Conservation (phyloP, 164 flowering plant species). For the Chimonanthus salicifolius region DNA sequence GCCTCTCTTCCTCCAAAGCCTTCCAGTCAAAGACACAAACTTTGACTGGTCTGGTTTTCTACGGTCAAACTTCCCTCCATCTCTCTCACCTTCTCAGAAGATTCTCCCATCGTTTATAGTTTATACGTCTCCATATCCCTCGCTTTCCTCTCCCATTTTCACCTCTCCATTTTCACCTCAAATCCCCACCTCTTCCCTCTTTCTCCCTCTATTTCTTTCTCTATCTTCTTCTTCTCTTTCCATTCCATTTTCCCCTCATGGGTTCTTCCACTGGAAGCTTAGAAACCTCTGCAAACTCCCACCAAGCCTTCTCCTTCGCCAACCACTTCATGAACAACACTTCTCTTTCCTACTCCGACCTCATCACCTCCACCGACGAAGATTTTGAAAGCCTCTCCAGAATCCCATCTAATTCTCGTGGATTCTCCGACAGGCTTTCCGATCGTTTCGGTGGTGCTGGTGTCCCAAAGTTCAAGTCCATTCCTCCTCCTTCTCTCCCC, state of each 20-base stretch:
- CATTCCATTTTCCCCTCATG: slow-evolving; percentile 19
- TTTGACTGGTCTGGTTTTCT: slow-evolving; percentile 31
- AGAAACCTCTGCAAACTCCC: slow-evolving; percentile 33
- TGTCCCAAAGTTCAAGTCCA: slow-evolving; percentile 53
- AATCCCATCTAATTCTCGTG: slow-evolving; percentile 13
- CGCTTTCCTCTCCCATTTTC: slow-evolving; percentile 6
- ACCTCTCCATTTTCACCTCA: background rate
- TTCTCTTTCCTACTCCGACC: slow-evolving; percentile 23
- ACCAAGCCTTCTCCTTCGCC: slow-evolving; percentile 29
- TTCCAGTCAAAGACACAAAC: slow-evolving; percentile 41
- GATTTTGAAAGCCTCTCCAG: slow-evolving; percentile 10
- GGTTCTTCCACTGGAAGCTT: slow-evolving; percentile 35
- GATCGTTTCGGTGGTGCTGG: slow-evolving; percentile 26
- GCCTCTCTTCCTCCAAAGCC: slow-evolving; percentile 2
- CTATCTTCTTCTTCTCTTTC: slow-evolving; percentile 4
- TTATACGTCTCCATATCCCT: slow-evolving; percentile 10
- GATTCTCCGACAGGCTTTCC: slow-evolving; percentile 9
- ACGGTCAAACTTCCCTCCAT: slow-evolving; percentile 15
- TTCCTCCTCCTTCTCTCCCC: slow-evolving; percentile 49
- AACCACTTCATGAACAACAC: slow-evolving; percentile 29
- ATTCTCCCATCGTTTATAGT: slow-evolving; percentile 8
- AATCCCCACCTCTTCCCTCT: background rate
- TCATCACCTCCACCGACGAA: slow-evolving; percentile 11
- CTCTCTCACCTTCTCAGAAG: slow-evolving; percentile 19
- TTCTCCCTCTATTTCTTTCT: background rate